phyloP scores from a whole-genome alignment of 2,329 filamentous ascomycete species.

The Aureobasidium sp. region DNA sequence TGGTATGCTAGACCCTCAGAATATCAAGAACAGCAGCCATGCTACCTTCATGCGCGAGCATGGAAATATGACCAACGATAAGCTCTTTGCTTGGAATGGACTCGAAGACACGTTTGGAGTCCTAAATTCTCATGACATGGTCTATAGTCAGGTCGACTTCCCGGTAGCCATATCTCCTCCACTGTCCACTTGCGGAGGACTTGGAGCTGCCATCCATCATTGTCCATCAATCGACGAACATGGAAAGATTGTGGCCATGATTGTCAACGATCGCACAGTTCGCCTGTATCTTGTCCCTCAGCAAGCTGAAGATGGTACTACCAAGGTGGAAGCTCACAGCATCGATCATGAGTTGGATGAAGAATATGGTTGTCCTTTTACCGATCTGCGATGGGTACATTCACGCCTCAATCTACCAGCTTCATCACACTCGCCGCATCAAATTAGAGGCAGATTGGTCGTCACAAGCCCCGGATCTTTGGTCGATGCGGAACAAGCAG shows the following conservation, averaged over 20 bases:
- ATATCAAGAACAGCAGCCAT: slow-evolving; percentile 30
- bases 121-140: slow-evolving; percentile 25
- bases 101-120: slow-evolving; percentile 29
- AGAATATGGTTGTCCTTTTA: slow-evolving; percentile 30
- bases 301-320: slow-evolving; percentile 20
- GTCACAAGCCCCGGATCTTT: slow-evolving; percentile 29
- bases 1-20: slow-evolving; percentile 28
- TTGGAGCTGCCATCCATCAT: slow-evolving; percentile 29
- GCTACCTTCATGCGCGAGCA: slow-evolving; percentile 28
- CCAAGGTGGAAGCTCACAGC: slow-evolving; percentile 27
- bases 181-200: slow-evolving; percentile 27
- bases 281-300: slow-evolving; percentile 28
- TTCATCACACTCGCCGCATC: not conserved
- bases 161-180: slow-evolving; percentile 30
- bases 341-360: slow-evolving; percentile 31
- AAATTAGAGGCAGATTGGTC: slow-evolving; percentile 25
- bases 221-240: slow-evolving; percentile 28
- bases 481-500: slow-evolving; percentile 20
- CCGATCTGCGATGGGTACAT: slow-evolving; percentile 27
- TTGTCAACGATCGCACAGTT: slow-evolving; percentile 30
- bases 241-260: slow-evolving; percentile 29
- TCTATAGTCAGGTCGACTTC: slow-evolving; percentile 29
- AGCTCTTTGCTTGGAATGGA: slow-evolving; percentile 29
- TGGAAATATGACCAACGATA: slow-evolving; percentile 23
- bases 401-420: slow-evolving; percentile 22